Percentiles rank a stretch among this genome's conserved stretches.
Evolutionary conservation across 257 asterid species (phyloP).

Genomic region (Nicotiana obtusifolia): DNA sequence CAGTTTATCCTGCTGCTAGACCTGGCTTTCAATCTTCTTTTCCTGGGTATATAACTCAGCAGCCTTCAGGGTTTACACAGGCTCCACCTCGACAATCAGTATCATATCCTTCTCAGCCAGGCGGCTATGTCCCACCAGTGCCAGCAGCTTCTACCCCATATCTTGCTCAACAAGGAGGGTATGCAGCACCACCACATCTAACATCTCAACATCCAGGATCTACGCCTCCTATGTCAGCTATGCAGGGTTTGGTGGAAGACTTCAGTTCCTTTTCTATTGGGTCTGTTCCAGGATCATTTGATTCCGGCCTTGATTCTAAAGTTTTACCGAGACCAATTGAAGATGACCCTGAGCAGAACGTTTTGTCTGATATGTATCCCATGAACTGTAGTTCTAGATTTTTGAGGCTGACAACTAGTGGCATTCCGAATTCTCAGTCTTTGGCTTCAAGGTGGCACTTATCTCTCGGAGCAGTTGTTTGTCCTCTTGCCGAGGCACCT

Average conservation of each 20-base stretch:
- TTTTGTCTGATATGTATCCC: slow-evolving; percentile 50
- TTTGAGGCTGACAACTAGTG: slow-evolving; percentile 66
- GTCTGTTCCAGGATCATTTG: slow-evolving; percentile 69
- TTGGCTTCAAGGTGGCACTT: slow-evolving; percentile 86
- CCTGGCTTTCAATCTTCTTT: slow-evolving; percentile 52
- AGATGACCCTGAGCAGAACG: slow-evolving; percentile 50
- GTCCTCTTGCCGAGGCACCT: slow-evolving; percentile 86
- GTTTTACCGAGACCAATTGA: slow-evolving; percentile 78
- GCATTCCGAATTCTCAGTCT: slow-evolving; percentile 66
- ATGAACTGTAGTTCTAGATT: slow-evolving; percentile 63
- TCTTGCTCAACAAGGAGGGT: slow-evolving; percentile 50
- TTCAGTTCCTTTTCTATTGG: slow-evolving; percentile 72
- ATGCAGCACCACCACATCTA: slow-evolving; percentile 47
- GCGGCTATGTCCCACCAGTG: slow-evolving; percentile 47
- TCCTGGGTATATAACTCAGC: slow-evolving; percentile 61
- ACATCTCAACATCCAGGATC: slow-evolving; percentile 38
- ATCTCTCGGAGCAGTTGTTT: slow-evolving; percentile 86
- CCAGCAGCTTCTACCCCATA: slow-evolving; percentile 32
- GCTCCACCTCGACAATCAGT: slow-evolving; percentile 33
- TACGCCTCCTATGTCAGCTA: slow-evolving; percentile 41
- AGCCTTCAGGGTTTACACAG: slow-evolving; percentile 44
- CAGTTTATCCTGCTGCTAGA: slow-evolving; percentile 46
- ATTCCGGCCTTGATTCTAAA: slow-evolving; percentile 49
- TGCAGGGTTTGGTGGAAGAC: slow-evolving; percentile 67
- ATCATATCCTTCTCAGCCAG: slow-evolving; percentile 48